phyloP scores from a whole-genome alignment of 2,329 filamentous ascomycete genomes.

The Stagonosporopsis cucurbitacearum region DNA sequence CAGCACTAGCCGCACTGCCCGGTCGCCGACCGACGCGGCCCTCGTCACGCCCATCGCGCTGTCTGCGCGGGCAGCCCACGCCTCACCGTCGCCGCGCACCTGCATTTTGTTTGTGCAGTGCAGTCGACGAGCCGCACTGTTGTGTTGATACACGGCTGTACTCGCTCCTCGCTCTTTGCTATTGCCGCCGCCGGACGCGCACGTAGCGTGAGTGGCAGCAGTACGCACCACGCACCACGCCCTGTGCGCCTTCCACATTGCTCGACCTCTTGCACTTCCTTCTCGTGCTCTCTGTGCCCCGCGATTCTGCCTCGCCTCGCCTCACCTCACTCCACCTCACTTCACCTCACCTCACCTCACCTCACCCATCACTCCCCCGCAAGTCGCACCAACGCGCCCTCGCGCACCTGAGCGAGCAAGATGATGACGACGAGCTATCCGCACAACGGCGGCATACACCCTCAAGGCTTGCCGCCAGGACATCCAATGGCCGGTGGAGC shows the following conservation, averaged over 20 bases:
- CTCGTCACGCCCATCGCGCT: conserved; percentile 30
- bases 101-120: background rate
- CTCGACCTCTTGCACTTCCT: background rate
- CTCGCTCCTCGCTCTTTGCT: background rate
- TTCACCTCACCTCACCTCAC: too few relatives aligned
- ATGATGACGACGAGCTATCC: conserved; percentile 79
- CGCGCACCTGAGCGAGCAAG: conserved; percentile 40
- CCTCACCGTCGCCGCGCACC: conserved; percentile 9
- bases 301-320: too few relatives aligned
- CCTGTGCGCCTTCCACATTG: too few relatives aligned
- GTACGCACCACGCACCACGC: background rate
- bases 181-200: background rate
- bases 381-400: background rate
- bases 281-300: background rate
- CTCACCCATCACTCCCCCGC: background rate
- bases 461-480: conserved; percentile 70
- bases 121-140: background rate
- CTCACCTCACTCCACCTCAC: too few relatives aligned
- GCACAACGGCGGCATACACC: conserved; percentile 74
- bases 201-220: conserved; percentile 5
- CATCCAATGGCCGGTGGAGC: conserved; percentile 71
- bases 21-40: conserved; percentile 24
- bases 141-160: background rate
- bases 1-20: too few relatives aligned
- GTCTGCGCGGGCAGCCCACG: conserved; percentile 24